Evolutionary conservation across 2,329 filamentous ascomycete genomes (phyloP).

Genomic region (Delphinella strobiligena): DNA sequence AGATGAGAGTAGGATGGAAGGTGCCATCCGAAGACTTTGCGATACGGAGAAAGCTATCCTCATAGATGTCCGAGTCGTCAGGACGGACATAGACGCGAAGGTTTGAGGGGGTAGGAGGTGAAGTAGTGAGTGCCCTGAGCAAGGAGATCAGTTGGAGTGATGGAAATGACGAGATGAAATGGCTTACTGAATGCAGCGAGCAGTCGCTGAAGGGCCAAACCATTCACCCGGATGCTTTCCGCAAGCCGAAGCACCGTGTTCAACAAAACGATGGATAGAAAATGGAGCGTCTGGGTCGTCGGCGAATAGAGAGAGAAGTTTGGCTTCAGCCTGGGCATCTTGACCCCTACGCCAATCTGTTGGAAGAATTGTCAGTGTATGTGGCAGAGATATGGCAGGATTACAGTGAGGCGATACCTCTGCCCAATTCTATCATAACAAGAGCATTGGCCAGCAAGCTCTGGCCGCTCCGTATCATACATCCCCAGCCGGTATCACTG

Average conservation of each 20-base stretch:
- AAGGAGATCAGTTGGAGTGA: slow-evolving; percentile 12
- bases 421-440: slow-evolving; percentile 58
- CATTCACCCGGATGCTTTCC: slow-evolving; percentile 94
- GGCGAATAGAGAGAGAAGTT: slow-evolving; percentile 70
- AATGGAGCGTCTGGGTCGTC: slow-evolving; percentile 79
- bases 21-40: slow-evolving; percentile 53
- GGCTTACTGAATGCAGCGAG: slow-evolving; percentile 79
- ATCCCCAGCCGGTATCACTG: slow-evolving; percentile 93
- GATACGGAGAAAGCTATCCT: slow-evolving; percentile 71
- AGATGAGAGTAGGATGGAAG: slow-evolving; percentile 76
- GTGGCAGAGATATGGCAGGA: neutral
- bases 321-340: slow-evolving; percentile 44
- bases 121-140: slow-evolving; percentile 58
- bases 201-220: slow-evolving; percentile 97
- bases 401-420: slow-evolving; percentile 44
- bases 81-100: slow-evolving; percentile 81
- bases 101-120: slow-evolving; percentile 46
- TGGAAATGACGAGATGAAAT: slow-evolving; percentile 2
- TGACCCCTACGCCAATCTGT: slow-evolving; percentile 63
- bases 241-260: slow-evolving; percentile 73
- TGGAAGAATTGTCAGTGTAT: slow-evolving; percentile 13
- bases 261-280: slow-evolving; percentile 89
- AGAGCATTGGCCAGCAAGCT: slow-evolving; percentile 83
- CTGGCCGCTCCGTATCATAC: slow-evolving; percentile 96
- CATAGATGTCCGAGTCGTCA: slow-evolving; percentile 84